These are phyloP conservation scores for Chenopodium suecicum DNA, from an alignment of 148 eudicot species.

Conservation along the genomic window DNA sequence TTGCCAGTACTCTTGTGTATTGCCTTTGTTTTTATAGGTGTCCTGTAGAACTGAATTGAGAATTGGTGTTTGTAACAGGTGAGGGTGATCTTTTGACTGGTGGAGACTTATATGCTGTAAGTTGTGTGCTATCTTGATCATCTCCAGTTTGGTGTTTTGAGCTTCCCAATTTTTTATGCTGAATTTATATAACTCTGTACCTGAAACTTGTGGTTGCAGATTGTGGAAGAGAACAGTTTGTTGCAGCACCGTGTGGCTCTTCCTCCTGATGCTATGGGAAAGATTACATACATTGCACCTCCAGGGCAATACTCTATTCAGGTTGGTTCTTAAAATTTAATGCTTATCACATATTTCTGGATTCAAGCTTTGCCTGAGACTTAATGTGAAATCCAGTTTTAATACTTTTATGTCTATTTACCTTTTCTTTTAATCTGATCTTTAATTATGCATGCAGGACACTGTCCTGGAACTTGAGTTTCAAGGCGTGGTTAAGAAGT, in stretches of 20 bases:
- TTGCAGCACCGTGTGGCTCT: conserved; percentile 85
- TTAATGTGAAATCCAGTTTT: background rate
- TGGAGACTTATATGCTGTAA: conserved; percentile 98
- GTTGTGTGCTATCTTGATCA: conserved; percentile 27
- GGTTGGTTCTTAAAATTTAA: conserved; percentile 37
- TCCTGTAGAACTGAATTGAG: conserved; percentile 4
- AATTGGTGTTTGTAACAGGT: conserved; percentile 45
- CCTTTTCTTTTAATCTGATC: background rate
- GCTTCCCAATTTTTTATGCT: background rate
- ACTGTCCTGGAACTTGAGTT: conserved; percentile 97
- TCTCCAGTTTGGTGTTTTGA: background rate
- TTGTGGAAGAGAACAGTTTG: conserved; percentile 80
- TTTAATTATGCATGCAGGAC: conserved; percentile 53
- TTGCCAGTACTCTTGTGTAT: conserved; percentile 8
- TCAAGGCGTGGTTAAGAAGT: conserved; percentile 91
- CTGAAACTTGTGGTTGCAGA: conserved; percentile 42
- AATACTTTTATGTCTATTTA: background rate
- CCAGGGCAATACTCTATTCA: conserved; percentile 88
- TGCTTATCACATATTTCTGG: background rate
- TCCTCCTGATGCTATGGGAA: conserved; percentile 98
- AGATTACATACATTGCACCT: conserved; percentile 88
- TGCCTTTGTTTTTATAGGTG: background rate
- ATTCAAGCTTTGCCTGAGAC: background rate
- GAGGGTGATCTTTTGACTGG: conserved; percentile 95
- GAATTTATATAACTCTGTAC: conserved; percentile 18